phyloP scores from a whole-genome alignment of 495 filamentous ascomycete species.

The Apodospora peruviana region DNA sequence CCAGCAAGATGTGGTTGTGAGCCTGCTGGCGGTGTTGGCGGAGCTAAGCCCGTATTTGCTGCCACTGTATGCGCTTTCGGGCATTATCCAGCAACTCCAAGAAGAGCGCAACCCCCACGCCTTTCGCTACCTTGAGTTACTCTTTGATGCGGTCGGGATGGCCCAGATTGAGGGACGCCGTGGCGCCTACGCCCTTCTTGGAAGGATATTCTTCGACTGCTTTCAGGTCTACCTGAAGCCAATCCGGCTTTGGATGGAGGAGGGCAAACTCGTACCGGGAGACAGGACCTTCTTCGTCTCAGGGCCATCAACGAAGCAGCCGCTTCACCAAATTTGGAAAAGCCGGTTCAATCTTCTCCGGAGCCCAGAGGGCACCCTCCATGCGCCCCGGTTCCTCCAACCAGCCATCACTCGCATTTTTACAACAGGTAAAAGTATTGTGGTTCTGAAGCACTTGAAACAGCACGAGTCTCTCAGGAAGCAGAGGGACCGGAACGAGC shows the following conservation, averaged over 20 bases:
- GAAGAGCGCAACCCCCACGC: slow-evolving; percentile 34
- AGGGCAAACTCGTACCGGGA: slow-evolving; percentile 57
- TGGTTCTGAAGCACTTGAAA: slow-evolving; percentile 66
- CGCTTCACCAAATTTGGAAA: slow-evolving; percentile 66
- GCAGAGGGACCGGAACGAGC: slow-evolving; percentile 22
- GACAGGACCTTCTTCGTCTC: slow-evolving; percentile 72
- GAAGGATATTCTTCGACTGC: slow-evolving; percentile 71
- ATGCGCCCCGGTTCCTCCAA: slow-evolving; percentile 70
- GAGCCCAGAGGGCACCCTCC: slow-evolving; percentile 48
- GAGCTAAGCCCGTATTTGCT: slow-evolving; percentile 50
- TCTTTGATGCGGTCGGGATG: slow-evolving; percentile 63
- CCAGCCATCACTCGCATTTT: slow-evolving; percentile 66
- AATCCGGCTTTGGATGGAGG: slow-evolving; percentile 79
- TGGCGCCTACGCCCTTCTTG: slow-evolving; percentile 53
- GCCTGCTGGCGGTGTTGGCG: slow-evolving; percentile 55
- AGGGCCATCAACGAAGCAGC: slow-evolving; percentile 48
- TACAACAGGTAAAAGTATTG: slow-evolving; percentile 79
- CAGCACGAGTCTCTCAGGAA: slow-evolving; percentile 25
- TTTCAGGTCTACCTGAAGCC: slow-evolving; percentile 78
- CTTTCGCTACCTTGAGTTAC: slow-evolving; percentile 62
- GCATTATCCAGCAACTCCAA: slow-evolving; percentile 37
- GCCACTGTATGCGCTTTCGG: slow-evolving; percentile 51
- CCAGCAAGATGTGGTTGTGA: slow-evolving; percentile 42
- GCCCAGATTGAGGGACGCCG: slow-evolving; percentile 64
- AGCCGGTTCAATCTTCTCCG: slow-evolving; percentile 61